These are phyloP conservation scores for Trichocladium antarcticum DNA, from an alignment of 495 filamentous ascomycete species.

Conservation along the genomic window DNA sequence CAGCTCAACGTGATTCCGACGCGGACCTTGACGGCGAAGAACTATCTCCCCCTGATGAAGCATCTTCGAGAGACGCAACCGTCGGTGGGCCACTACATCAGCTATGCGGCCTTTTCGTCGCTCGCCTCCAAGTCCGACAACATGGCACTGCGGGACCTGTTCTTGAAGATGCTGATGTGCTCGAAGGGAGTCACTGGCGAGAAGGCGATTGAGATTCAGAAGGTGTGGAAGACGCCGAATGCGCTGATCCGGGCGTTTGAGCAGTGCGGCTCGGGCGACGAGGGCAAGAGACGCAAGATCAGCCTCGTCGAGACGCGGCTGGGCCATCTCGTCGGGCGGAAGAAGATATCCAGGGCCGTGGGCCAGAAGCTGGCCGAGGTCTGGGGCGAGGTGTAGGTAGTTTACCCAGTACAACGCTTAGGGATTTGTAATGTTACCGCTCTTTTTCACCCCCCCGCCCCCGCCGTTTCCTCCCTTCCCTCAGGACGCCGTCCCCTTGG, in stretches of 20 bases:
- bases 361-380: slow-evolving; percentile 64
- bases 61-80: slow-evolving; percentile 42
- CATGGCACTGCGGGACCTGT: slow-evolving; percentile 63
- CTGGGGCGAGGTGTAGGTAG: slow-evolving; percentile 42
- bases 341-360: slow-evolving; percentile 53
- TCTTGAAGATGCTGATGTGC: slow-evolving; percentile 82
- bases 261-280: slow-evolving; percentile 33
- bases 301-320: slow-evolving; percentile 45
- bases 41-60: slow-evolving; percentile 56
- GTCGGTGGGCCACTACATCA: slow-evolving; percentile 48
- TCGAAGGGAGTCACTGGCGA: slow-evolving; percentile 66
- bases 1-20: slow-evolving; percentile 52
- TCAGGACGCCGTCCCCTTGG: slow-evolving; percentile 49
- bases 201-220: slow-evolving; percentile 72
- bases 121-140: slow-evolving; percentile 64
- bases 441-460: too few relatives aligned
- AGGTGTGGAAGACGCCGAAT: slow-evolving; percentile 59
- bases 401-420: too few relatives aligned
- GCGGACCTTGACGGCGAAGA: slow-evolving; percentile 51
- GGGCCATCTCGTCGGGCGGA: slow-evolving; percentile 49
- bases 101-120: slow-evolving; percentile 59
- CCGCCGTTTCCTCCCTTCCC: background rate
- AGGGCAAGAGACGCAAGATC: slow-evolving; percentile 38
- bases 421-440: too few relatives aligned
- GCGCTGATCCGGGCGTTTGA: slow-evolving; percentile 60